A percentile compares a stretch with the other conserved stretches of the same genome.
Conservation (phyloP, 305 asterid species). For the Fraxinus nigra region DNA sequence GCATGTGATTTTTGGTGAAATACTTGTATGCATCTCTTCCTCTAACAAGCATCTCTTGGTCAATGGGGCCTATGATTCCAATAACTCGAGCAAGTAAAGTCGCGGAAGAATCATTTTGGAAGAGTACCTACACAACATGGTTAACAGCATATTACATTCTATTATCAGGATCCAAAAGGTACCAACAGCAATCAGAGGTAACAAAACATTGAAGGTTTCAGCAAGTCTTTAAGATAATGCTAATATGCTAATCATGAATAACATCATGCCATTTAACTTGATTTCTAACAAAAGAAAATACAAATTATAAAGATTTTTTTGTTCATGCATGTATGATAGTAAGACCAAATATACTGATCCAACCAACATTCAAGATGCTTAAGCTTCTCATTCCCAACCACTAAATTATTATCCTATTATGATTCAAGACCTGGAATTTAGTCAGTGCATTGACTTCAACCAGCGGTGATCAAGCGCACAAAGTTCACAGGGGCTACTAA, state of each 20-base stretch:
- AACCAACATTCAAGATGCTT: background rate
- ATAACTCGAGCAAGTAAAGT: conserved; percentile 95
- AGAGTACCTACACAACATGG: conserved; percentile 69
- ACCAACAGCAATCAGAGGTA: conserved; percentile 2
- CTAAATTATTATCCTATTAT: background rate
- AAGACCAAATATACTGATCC: background rate
- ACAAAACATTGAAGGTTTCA: background rate
- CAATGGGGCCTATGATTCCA: conserved; percentile 81
- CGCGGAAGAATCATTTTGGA: conserved; percentile 97
- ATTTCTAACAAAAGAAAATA: background rate
- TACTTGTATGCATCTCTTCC: conserved; percentile 86
- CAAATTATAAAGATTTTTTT: background rate
- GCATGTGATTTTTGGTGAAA: conserved; percentile 95
- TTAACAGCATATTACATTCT: conserved; percentile 8
- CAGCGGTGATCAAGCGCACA: background rate
- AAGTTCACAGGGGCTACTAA: background rate
- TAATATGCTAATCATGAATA: background rate
- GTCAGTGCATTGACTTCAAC: background rate
- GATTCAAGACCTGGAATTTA: background rate
- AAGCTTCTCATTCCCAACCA: background rate
- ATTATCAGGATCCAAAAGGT: conserved; percentile 23
- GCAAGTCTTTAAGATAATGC: background rate
- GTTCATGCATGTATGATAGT: background rate
- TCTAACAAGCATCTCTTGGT: conserved; percentile 86
- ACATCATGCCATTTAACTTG: background rate